phyloP scores from a whole-genome alignment of 371 early-diverging fungal genomes.

The Apophysomyces trapeziformis region DNA sequence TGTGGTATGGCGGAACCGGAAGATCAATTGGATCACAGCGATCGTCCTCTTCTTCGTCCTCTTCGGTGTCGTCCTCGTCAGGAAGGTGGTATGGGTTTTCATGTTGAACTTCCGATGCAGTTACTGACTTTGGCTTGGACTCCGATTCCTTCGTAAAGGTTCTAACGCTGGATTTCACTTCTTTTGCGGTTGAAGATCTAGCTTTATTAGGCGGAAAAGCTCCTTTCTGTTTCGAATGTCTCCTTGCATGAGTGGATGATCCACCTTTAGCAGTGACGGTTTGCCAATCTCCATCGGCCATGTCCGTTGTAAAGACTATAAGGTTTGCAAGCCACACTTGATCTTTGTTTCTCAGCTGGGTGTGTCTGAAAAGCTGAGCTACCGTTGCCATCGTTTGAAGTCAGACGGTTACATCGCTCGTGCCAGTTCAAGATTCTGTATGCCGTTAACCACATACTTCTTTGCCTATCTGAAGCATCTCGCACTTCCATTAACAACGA shows the following conservation, averaged over 20 bases:
- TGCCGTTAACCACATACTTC: too few species aligned
- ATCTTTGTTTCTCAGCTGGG: too few species aligned
- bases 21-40: constrained; percentile 51
- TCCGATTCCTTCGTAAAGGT: neutral
- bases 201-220: neutral
- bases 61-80: constrained; percentile 48
- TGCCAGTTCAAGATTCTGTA: too few species aligned
- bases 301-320: constrained; percentile 6
- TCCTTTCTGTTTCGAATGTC: constrained; percentile 15
- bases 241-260: neutral
- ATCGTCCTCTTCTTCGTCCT: constrained; percentile 54
- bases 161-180: neutral
- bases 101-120: neutral
- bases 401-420: too few species aligned
- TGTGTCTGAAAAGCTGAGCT: too few species aligned
- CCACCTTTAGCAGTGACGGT: constrained; percentile 11
- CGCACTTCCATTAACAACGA: too few species aligned
- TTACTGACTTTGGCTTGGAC: constrained; percentile 6
- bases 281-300: constrained; percentile 22
- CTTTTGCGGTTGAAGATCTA: neutral
- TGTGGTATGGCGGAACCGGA: constrained; percentile 64
- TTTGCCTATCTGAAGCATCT: too few species aligned
- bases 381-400: too few species aligned
- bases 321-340: neutral
- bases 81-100: constrained; percentile 25